Evolutionary conservation across 129 eudicot species (phyloP), one percentile per base, ranked within the genome.

Genomic region (Lactuca saligna): DNA sequence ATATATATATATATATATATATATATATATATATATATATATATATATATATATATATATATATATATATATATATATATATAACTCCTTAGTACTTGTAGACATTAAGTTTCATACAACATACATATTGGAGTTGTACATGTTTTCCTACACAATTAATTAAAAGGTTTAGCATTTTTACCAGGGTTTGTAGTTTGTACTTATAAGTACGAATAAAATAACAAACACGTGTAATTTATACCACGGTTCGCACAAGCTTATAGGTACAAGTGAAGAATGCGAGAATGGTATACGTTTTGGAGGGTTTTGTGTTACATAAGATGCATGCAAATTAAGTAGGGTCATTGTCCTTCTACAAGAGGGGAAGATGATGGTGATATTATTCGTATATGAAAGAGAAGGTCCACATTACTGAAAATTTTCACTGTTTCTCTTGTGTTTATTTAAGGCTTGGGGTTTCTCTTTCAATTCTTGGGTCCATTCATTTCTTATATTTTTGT

Each of bases 251-350:
- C 12, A 46, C 51, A 46, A 4, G 48, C 13, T 37, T 68, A 41
- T 42, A 2, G 31, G 50, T 71, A 42, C 56, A 57, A 55, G 50
- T 53, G 61, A 33, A 66, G 60, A 50, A 34, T 67, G 4, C 72
- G 12, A 57, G 71, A 63, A 73, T 54, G 78, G 64, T 7, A 54
- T 9, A 3, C 11, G 51, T 38, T 68, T 68, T 68, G 75, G 75
- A 61, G 70, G 64, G 61, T 60, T 61, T 60, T 53, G 75, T 75
- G 80, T 60, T 51, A 69, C 75, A 51, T 50, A 50, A 59, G 74
- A 68, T 68, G 80, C 53, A 51, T 68, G 64, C 80, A 76, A 58
- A 53, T 75, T 61, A 54, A 39, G 81, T 61, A 54, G 65, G 75
- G 81, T 76, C 81, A 44, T 62, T 76, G 65, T 76, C 75, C 59